Evolutionary conservation across 1,284 basidiomycete genomes (phyloP), one percentile per base, ranked within the genome.

Genomic region (Phylloporus sp.): DNA sequence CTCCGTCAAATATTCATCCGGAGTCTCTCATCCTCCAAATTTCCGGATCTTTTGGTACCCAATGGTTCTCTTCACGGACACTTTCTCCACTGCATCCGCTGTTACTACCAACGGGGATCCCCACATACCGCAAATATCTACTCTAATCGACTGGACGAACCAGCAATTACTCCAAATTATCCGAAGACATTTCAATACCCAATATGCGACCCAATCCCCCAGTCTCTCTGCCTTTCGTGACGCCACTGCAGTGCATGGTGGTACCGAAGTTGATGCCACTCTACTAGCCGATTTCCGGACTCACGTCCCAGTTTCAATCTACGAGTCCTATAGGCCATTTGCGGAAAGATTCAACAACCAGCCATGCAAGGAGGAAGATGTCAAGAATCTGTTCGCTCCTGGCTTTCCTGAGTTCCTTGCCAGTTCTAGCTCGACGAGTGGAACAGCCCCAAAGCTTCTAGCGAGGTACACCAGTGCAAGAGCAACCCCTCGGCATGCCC

Each of bases 91-190:
- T n/a, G n/a, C n/a, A n/a, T n/a, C n/a, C n/a, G n/a, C n/a, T n/a
- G n/a, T n/a, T n/a, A n/a, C n/a, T n/a, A n/a, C n/a, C n/a, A n/a
- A n/a, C n/a, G n/a, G n/a, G n/a, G n/a, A n/a, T n/a, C n/a, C n/a
- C n/a, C n/a, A n/a, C n/a, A n/a, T n/a, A n/a, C n/a, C n/a, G 41
- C 14, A 43, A 19, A 43, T 47, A 25, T 25, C 47, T 25, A 65
- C 71, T 49, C 68, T 49, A 65, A 37, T 6, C 66, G 29, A 78
- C 80, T 58, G 79, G 79, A 37, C 76, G 79, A n/a, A 25, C 68
- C 66, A 27, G 62, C 63, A 5, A 77, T 68, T 53, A 77, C 76
- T 75, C 66, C 81, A 29, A 78, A 88, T 72, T 25, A 53, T 66
- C 8, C 56, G 63, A 4, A 47, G 47, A 20, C 69, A 74, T n/a